A percentile compares a stretch with the other conserved stretches of the same genome.
phyloP scores from a whole-genome alignment of 768 basidiomycete species.

The Imleria badia region DNA sequence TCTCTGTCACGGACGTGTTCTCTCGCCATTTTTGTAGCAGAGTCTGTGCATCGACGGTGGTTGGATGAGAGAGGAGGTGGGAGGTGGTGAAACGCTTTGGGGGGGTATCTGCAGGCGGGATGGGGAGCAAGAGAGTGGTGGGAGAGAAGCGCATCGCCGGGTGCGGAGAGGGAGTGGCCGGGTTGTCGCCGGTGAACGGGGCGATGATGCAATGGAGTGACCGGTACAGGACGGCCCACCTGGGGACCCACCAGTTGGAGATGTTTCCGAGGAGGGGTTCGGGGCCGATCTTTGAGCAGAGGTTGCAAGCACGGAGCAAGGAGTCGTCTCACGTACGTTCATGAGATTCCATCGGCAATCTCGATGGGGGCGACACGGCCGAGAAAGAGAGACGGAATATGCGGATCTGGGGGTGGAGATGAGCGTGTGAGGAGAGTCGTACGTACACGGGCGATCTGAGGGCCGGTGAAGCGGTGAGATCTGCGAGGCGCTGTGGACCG shows the following conservation, averaged over 20 bases:
- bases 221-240: neutral
- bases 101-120: slow-evolving; percentile 1
- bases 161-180: slow-evolving; percentile 7
- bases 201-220: slow-evolving; percentile 1
- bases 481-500: neutral
- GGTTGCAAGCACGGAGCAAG: neutral
- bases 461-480: slow-evolving; percentile 7
- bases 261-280: slow-evolving; percentile 5
- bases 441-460: slow-evolving; percentile 5
- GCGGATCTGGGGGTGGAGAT: slow-evolving; percentile 3
- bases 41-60: slow-evolving; percentile 5
- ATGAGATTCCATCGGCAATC: slow-evolving; percentile 10
- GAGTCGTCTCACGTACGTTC: neutral
- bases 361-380: slow-evolving; percentile 10
- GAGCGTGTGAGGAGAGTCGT: neutral
- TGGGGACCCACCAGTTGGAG: slow-evolving; percentile 1
- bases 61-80: slow-evolving; percentile 6
- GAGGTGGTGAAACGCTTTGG: slow-evolving; percentile 9
- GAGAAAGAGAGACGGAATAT: slow-evolving; percentile 2
- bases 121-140: slow-evolving; percentile 7
- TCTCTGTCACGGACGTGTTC: slow-evolving; percentile 6
- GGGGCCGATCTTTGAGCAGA: slow-evolving; percentile 5
- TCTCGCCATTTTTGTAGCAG: slow-evolving; percentile 13
- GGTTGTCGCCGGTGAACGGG: slow-evolving; percentile 9
- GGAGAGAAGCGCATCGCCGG: slow-evolving; percentile 5